Conservation (phyloP, 2,329 filamentous ascomycete genomes). For the Aspergillaceae sp. region DNA sequence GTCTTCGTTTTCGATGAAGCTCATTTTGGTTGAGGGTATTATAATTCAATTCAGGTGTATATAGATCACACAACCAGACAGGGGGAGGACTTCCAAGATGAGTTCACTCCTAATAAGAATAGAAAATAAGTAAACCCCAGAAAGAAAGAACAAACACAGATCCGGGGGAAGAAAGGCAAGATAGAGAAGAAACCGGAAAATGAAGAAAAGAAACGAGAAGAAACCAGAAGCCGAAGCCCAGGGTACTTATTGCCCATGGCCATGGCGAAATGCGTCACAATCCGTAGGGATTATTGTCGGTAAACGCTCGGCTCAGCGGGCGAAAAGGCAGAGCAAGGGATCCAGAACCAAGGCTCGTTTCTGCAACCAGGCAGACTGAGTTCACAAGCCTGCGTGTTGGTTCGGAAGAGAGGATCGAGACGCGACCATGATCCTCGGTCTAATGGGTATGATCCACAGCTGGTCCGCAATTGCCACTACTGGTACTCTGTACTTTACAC, state of each 20-base stretch:
- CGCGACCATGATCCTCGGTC: constrained; percentile 29
- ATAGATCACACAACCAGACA: too few species aligned
- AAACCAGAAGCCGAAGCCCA: constrained; percentile 23
- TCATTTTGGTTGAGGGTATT: constrained; percentile 22
- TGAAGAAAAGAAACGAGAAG: constrained; percentile 1
- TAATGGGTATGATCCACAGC: constrained; percentile 19
- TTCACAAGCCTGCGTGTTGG: constrained; percentile 22
- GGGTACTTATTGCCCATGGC: constrained; percentile 24
- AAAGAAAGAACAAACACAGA: constrained; percentile 4
- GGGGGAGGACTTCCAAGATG: neutral
- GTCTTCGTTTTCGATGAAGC: constrained; percentile 56
- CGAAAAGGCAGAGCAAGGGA: constrained; percentile 11
- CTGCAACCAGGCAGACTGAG: constrained; percentile 6
- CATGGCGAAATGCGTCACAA: constrained; percentile 21
- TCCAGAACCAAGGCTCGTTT: neutral
- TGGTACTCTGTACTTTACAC: too few species aligned
- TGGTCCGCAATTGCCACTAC: neutral
- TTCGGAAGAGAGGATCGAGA: constrained; percentile 32
- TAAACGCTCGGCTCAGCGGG: constrained; percentile 35
- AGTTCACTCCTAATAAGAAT: neutral
- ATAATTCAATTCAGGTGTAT: too few species aligned
- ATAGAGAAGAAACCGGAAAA: constrained; percentile 2
- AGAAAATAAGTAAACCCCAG: constrained; percentile 5
- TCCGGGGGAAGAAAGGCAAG: neutral
- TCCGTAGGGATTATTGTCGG: constrained; percentile 17